Percentiles rank a stretch among this genome's conserved stretches.
Evolutionary conservation across 2,329 filamentous ascomycete genomes (phyloP).

Genomic region (Fusarium sp.): DNA sequence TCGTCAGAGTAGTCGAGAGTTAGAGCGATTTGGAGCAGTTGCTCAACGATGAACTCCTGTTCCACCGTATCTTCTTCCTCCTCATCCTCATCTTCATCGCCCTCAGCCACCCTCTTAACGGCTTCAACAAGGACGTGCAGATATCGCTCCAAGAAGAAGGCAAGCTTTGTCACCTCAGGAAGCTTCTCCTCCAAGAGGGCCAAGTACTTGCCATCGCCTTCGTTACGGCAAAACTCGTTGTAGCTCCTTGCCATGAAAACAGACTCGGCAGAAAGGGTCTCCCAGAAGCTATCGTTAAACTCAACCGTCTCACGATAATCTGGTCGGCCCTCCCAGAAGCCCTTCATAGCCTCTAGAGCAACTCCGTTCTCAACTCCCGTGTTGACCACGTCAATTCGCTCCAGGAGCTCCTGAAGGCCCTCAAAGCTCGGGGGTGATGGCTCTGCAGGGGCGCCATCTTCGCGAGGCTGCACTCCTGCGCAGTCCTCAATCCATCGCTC

Average conservation of each 20-base stretch:
- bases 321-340: conserved; percentile 93
- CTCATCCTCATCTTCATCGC: conserved; percentile 59
- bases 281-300: conserved; percentile 80
- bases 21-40: conserved; percentile 88
- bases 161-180: conserved; percentile 90
- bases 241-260: conserved; percentile 91
- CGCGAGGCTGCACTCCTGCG: conserved; percentile 69
- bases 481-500: conserved; percentile 99
- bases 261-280: conserved; percentile 81
- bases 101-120: conserved; percentile 64
- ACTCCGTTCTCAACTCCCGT: conserved; percentile 90
- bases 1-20: conserved; percentile 98
- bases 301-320: conserved; percentile 77
- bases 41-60: conserved; percentile 94
- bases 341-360: conserved; percentile 90
- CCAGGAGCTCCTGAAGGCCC: conserved; percentile 87
- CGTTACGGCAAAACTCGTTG: conserved; percentile 86
- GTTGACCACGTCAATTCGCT: conserved; percentile 92
- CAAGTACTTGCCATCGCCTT: conserved; percentile 77
- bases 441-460: conserved; percentile 63
- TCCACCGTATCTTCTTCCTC: conserved; percentile 87
- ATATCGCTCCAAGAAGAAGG: conserved; percentile 84
- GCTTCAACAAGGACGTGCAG: conserved; percentile 72
- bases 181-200: conserved; percentile 88
- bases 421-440: conserved; percentile 74